phyloP scores from a whole-genome alignment of 768 basidiomycete species.

The Coprinopsis cinerea region DNA sequence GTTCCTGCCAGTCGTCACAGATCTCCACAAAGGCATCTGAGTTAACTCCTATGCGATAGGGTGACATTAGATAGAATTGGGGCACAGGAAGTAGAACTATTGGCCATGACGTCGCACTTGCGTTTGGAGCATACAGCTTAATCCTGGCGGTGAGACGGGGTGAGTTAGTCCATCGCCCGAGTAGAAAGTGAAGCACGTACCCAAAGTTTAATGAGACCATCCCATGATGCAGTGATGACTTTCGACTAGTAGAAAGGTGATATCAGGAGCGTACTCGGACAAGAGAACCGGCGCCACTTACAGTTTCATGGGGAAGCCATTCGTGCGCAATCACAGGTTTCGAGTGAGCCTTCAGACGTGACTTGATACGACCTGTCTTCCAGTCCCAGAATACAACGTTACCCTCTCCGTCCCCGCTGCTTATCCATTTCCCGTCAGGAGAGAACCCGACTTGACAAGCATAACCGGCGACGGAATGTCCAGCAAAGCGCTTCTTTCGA shows the following conservation, averaged over 20 bases:
- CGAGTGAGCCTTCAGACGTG: conserved; percentile 78
- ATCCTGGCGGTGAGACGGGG: conserved; percentile 26
- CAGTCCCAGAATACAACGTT: conserved; percentile 99
- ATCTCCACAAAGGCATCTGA: too few species aligned
- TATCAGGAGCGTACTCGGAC: conserved; percentile 21
- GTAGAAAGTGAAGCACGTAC: conserved; percentile 38
- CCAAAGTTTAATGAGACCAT: conserved; percentile 97
- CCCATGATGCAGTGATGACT: conserved; percentile 96
- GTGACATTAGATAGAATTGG: too few species aligned
- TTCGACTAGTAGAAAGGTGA: conserved; percentile 63
- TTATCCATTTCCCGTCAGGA: conserved; percentile 97
- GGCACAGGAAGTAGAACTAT: too few species aligned
- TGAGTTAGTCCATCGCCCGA: conserved; percentile 12
- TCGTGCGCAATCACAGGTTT: conserved; percentile 98
- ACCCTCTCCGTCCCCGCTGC: conserved; percentile 91
- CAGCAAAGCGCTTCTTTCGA: conserved; percentile 96
- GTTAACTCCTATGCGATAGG: too few species aligned
- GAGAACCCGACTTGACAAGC: conserved; percentile 97
- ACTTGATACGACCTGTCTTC: conserved; percentile 97
- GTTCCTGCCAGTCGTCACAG: too few species aligned
- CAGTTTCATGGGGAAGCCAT: conserved; percentile 97
- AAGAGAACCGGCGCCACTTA: conserved; percentile 52
- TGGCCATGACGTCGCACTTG: too few species aligned
- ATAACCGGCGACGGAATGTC: conserved; percentile 95
- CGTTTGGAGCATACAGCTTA: conserved; percentile 24